A percentile compares a stretch with the other conserved stretches of the same genome.
phyloP scores from a whole-genome alignment of 495 filamentous ascomycete species.

The Aspergillus mulundensis region DNA sequence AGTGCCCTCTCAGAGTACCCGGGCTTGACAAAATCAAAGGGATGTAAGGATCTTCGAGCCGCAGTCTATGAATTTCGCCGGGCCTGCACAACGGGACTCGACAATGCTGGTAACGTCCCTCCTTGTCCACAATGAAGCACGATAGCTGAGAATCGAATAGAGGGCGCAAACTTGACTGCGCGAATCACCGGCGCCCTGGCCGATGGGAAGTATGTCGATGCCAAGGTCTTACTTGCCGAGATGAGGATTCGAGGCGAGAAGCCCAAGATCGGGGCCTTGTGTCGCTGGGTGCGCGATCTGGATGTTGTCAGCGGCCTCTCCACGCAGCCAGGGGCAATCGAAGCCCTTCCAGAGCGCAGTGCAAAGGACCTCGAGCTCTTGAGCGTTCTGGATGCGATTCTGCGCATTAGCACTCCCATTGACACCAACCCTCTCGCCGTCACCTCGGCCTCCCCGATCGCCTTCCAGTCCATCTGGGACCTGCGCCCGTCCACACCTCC shows the following conservation, averaged over 20 bases:
- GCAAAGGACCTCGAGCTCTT: too few species aligned
- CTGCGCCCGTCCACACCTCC: conserved; percentile 28
- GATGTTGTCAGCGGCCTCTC: conserved; percentile 40
- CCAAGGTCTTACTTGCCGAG: conserved; percentile 34
- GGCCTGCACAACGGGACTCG: conserved; percentile 36
- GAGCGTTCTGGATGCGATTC: too few species aligned
- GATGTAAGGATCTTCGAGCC: conserved; percentile 36
- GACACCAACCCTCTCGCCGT: conserved; percentile 10
- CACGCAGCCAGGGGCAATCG: conserved; percentile 24
- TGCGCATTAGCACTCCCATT: too few species aligned
- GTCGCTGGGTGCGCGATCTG: conserved; percentile 39
- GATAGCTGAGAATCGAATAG: conserved; percentile 15
- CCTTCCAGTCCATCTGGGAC: conserved; percentile 39
- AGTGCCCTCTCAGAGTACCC: conserved; percentile 34
- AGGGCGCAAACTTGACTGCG: conserved; percentile 37
- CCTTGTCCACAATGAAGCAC: neutral
- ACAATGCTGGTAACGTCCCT: conserved; percentile 26
- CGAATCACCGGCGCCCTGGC: conserved; percentile 35
- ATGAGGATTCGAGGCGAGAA: conserved; percentile 35
- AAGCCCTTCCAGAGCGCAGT: too few species aligned
- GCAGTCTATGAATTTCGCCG: conserved; percentile 39
- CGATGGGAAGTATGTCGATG: conserved; percentile 34
- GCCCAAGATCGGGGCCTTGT: conserved; percentile 38
- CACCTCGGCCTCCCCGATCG: conserved; percentile 29
- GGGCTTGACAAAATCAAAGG: conserved; percentile 35